Evolutionary conservation across 805 yeast species (phyloP).

Genomic region (Yamadazyma sp.): DNA sequence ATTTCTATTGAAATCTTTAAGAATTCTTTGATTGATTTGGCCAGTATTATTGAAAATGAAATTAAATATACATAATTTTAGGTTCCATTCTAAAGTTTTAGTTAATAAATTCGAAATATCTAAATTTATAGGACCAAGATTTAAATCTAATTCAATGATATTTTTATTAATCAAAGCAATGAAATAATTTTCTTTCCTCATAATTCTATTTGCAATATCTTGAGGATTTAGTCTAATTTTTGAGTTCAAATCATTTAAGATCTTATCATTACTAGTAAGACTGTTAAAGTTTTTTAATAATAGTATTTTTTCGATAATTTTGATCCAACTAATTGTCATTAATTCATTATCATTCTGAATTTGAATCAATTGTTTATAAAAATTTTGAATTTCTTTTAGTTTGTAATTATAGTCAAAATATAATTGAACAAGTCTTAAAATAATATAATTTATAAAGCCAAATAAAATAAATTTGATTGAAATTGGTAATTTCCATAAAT

Average conservation of each 20-base stretch:
- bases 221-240: conserved; percentile 84
- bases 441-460: conserved; percentile 54
- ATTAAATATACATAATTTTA: conserved; percentile 82
- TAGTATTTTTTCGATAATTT: conserved; percentile 74
- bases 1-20: conserved; percentile 68
- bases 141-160: conserved; percentile 60
- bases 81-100: conserved; percentile 90
- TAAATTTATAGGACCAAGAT: conserved; percentile 12
- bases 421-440: conserved; percentile 51
- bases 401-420: conserved; percentile 59
- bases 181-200: conserved; percentile 93
- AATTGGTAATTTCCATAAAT: conserved; percentile 42
- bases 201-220: conserved; percentile 89
- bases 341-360: conserved; percentile 73
- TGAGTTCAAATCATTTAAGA: conserved; percentile 54
- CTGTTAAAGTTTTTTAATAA: conserved; percentile 78
- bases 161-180: conserved; percentile 84
- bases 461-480: conserved; percentile 59
- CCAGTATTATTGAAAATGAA: conserved; percentile 82
- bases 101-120: conserved; percentile 52
- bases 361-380: conserved; percentile 68
- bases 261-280: conserved; percentile 31
- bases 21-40: conserved; percentile 66
- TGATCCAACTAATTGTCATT: conserved; percentile 92
- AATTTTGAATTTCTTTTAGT: conserved; percentile 69